These are phyloP conservation scores for Chaetomiaceae sp. DNA, from an alignment of 2,329 filamentous ascomycete species.

Conservation along the genomic window DNA sequence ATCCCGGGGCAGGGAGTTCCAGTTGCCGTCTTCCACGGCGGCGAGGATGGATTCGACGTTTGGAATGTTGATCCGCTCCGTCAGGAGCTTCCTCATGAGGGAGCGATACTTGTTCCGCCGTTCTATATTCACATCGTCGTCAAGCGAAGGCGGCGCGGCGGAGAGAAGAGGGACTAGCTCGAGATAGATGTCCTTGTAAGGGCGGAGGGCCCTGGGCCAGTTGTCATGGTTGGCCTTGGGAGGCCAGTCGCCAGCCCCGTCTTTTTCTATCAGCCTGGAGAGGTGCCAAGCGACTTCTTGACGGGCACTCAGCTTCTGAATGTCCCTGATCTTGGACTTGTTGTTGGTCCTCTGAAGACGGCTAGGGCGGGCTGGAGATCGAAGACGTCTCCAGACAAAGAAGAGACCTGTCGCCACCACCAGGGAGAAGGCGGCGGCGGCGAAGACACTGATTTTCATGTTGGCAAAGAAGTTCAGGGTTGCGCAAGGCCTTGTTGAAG, in stretches of 20 bases:
- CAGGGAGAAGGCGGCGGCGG: too few species aligned
- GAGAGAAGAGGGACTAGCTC: slow-evolving; percentile 28
- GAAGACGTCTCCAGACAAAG: too few species aligned
- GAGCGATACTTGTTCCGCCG: slow-evolving; percentile 24
- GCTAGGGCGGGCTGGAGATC: too few species aligned
- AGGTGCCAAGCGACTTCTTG: too few species aligned
- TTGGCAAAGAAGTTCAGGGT: too few species aligned
- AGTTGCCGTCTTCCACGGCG: slow-evolving; percentile 26
- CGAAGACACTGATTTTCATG: too few species aligned
- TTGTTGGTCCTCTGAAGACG: too few species aligned
- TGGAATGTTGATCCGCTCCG: slow-evolving; percentile 23
- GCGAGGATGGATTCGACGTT: slow-evolving; percentile 24
- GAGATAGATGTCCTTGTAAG: slow-evolving; percentile 31
- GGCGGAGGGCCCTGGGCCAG: slow-evolving; percentile 29
- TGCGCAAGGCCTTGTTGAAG: too few species aligned
- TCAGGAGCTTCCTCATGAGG: slow-evolving; percentile 21
- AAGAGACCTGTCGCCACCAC: too few species aligned
- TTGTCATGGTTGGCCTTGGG: slow-evolving; percentile 18
- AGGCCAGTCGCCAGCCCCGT: slow-evolving; percentile 24
- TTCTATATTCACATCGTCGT: slow-evolving; percentile 27
- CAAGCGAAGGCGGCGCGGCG: slow-evolving; percentile 21
- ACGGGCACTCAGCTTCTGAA: too few species aligned
- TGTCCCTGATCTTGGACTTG: too few species aligned
- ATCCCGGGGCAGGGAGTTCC: slow-evolving; percentile 28
- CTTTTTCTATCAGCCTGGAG: slow-evolving; percentile 19